Percentiles rank a stretch among this genome's conserved stretches.
phyloP scores from a whole-genome alignment of 495 filamentous ascomycete genomes.

The Podospora anserina region DNA sequence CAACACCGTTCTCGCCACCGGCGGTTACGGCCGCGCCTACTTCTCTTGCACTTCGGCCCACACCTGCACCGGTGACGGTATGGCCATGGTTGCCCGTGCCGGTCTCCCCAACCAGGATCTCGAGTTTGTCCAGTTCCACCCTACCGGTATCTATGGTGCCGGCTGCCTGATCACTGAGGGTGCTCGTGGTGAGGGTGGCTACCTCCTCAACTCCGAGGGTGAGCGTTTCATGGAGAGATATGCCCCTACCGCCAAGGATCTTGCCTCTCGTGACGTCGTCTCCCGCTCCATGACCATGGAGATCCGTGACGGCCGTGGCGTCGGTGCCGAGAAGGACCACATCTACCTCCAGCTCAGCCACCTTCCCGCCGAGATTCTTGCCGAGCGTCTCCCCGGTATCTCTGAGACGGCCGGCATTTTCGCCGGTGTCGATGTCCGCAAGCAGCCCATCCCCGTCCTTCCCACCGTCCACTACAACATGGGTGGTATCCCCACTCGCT shows the following conservation, averaged over 20 bases:
- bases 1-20: slow-evolving; percentile 93
- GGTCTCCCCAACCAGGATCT: slow-evolving; percentile 98
- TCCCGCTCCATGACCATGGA: slow-evolving; percentile 96
- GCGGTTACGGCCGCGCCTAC: slow-evolving; percentile 94
- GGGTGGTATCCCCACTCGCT: slow-evolving; percentile 96
- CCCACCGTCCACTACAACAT: slow-evolving; percentile 99
- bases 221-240: slow-evolving; percentile 99
- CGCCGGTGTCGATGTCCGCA: slow-evolving; percentile 91
- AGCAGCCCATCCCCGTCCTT: slow-evolving; percentile 94
- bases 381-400: slow-evolving; percentile 96
- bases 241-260: slow-evolving; percentile 94
- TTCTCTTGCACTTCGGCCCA: slow-evolving; percentile 97
- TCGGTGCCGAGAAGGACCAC: slow-evolving; percentile 94
- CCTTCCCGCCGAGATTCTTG: slow-evolving; percentile 82
- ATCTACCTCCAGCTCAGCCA: slow-evolving; percentile 96
- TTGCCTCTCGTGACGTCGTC: slow-evolving; percentile 88
- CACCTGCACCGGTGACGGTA: slow-evolving; percentile 97
- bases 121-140: slow-evolving; percentile 99
- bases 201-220: slow-evolving; percentile 92
- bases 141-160: slow-evolving; percentile 97
- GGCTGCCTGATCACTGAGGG: slow-evolving; percentile 98
- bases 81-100: slow-evolving; percentile 97
- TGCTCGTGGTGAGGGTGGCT: slow-evolving; percentile 96
- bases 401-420: slow-evolving; percentile 97
- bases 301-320: slow-evolving; percentile 94